These are phyloP conservation scores for Skeletonema potamos DNA, from an alignment of 108 stramenopile genomes.

Conservation along the genomic window DNA sequence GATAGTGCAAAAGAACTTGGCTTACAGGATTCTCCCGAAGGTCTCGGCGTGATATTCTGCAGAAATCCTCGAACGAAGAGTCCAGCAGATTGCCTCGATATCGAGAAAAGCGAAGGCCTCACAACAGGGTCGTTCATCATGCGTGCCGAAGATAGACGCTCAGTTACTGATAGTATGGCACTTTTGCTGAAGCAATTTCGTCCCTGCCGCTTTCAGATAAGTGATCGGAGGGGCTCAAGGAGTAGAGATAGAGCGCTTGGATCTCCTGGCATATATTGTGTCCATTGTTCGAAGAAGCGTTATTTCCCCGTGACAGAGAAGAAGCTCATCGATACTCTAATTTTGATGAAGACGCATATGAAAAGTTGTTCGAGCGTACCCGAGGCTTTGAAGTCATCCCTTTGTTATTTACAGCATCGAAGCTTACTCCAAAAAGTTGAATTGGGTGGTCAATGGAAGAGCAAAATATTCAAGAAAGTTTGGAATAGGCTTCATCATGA, in stretches of 20 bases:
- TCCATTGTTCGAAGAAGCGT: slow-evolving; percentile 65
- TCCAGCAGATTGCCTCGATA: slow-evolving; percentile 74
- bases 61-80: slow-evolving; percentile 57
- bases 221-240: slow-evolving; percentile 67
- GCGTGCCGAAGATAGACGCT: slow-evolving; percentile 50
- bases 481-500: slow-evolving; percentile 80
- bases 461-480: slow-evolving; percentile 75
- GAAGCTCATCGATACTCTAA: slow-evolving; percentile 81
- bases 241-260: slow-evolving; percentile 69
- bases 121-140: slow-evolving; percentile 45
- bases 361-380: slow-evolving; percentile 66
- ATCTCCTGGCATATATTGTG: slow-evolving; percentile 65
- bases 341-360: slow-evolving; percentile 66
- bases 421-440: slow-evolving; percentile 73
- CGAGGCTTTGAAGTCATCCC: slow-evolving; percentile 64
- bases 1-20: slow-evolving; percentile 85
- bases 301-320: slow-evolving; percentile 86
- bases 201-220: slow-evolving; percentile 74
- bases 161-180: slow-evolving; percentile 75
- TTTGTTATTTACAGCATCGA: slow-evolving; percentile 77
- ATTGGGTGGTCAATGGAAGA: slow-evolving; percentile 75
- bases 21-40: slow-evolving; percentile 55
- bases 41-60: slow-evolving; percentile 79
- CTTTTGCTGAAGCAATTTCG: slow-evolving; percentile 75
- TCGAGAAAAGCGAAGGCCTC: slow-evolving; percentile 27